Evolutionary conservation across 2,329 filamentous ascomycete species (phyloP).

Genomic region (Fusarium hostae): DNA sequence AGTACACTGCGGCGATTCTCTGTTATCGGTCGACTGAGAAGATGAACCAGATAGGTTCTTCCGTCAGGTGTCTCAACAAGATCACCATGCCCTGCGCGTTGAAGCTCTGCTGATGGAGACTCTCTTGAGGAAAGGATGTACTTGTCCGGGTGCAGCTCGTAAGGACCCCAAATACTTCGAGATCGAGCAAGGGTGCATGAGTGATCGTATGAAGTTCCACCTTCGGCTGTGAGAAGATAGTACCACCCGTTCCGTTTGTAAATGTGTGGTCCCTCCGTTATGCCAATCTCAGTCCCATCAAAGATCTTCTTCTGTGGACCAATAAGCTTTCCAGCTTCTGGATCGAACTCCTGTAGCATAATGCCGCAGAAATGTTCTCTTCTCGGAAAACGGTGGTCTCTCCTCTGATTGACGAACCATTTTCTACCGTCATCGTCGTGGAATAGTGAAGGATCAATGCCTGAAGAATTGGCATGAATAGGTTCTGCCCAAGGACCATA

Average conservation of each 20-base stretch:
- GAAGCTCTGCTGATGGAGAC: slow-evolving; percentile 59
- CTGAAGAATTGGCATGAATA: slow-evolving; percentile 66
- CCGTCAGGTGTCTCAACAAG: slow-evolving; percentile 64
- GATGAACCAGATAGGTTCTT: slow-evolving; percentile 63
- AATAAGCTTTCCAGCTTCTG: slow-evolving; percentile 60
- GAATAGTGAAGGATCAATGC: slow-evolving; percentile 70
- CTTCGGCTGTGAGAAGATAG: slow-evolving; percentile 68
- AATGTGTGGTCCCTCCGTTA: slow-evolving; percentile 67
- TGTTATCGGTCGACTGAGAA: slow-evolving; percentile 61
- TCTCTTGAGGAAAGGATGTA: slow-evolving; percentile 65
- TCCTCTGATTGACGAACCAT: slow-evolving; percentile 66
- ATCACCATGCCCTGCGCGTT: slow-evolving; percentile 64
- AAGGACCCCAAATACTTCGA: slow-evolving; percentile 67
- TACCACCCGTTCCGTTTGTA: slow-evolving; percentile 68
- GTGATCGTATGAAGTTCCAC: slow-evolving; percentile 69
- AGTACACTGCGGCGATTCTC: slow-evolving; percentile 63
- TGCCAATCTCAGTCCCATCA: slow-evolving; percentile 62
- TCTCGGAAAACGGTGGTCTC: slow-evolving; percentile 62
- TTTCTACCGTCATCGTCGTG: slow-evolving; percentile 66
- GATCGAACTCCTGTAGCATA: slow-evolving; percentile 66
- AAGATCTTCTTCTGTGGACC: slow-evolving; percentile 66
- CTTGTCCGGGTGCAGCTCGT: slow-evolving; percentile 67
- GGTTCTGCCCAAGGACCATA: slow-evolving; percentile 71
- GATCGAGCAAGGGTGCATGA: slow-evolving; percentile 68
- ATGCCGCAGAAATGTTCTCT: slow-evolving; percentile 62